Percentiles rank a stretch among this genome's conserved stretches.
These are phyloP conservation scores for Rhizopogon sp. DNA, from an alignment of 768 basidiomycete species.

Conservation along the genomic window DNA sequence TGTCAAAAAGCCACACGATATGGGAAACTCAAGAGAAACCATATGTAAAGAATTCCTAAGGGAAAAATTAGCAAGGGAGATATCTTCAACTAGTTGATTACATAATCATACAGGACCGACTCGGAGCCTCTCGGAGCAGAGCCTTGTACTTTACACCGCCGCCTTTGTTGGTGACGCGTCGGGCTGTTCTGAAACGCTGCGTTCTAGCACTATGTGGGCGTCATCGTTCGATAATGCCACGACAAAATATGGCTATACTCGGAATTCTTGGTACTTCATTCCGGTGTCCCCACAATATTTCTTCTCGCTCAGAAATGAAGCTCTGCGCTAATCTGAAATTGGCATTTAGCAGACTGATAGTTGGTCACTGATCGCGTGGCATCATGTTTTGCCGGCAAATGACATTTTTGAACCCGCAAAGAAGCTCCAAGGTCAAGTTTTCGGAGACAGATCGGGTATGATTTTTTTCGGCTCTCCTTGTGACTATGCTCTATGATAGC, in stretches of 20 bases:
- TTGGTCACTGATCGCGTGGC: not conserved
- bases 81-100: not conserved
- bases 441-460: not conserved
- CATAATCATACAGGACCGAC: too few species aligned
- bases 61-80: not conserved
- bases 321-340: not conserved
- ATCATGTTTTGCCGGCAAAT: not conserved
- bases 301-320: constrained; percentile 6
- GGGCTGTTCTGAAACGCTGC: not conserved
- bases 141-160: too few species aligned
- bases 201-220: not conserved
- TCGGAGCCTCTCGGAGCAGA: too few species aligned
- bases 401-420: not conserved
- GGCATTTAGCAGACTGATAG: not conserved
- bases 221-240: too few species aligned
- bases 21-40: constrained; percentile 1
- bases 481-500: not conserved
- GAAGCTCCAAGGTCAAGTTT: not conserved
- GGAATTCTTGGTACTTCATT: not conserved
- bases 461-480: constrained; percentile 1
- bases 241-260: not conserved
- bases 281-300: not conserved
- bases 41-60: not conserved
- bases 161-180: too few species aligned
- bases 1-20: constrained; percentile 2